Conservation (phyloP, 176 grass and related monocot species). For the Melocanna baccifera region DNA sequence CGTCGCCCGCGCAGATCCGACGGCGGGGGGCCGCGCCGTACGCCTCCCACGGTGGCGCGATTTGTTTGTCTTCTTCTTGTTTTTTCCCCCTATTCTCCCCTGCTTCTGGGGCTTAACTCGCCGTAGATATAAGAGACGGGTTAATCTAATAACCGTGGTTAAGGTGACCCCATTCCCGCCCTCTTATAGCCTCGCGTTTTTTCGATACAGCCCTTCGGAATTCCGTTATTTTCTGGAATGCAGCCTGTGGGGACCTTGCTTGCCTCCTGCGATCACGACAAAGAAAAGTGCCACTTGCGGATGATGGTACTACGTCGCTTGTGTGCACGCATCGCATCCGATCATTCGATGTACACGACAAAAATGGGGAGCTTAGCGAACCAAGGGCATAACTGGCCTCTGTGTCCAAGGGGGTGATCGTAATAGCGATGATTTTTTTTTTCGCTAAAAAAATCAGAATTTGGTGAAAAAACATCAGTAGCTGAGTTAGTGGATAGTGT, state of each 20-base stretch:
- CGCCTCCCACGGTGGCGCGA: slow-evolving; percentile 34
- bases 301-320: not conserved
- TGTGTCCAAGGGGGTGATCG: too few species aligned
- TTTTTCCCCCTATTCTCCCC: not conserved
- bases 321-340: not conserved
- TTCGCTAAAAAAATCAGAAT: too few species aligned
- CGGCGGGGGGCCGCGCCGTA: slow-evolving; percentile 38
- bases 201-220: not conserved
- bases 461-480: too few species aligned
- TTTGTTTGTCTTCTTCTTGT: not conserved
- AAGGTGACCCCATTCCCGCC: not conserved
- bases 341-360: not conserved
- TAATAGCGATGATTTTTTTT: too few species aligned
- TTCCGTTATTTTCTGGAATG: not conserved
- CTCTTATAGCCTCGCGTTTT: slow-evolving; percentile 30
- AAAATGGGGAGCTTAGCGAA: not conserved
- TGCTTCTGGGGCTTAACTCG: slow-evolving; percentile 34
- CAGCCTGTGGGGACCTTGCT: not conserved
- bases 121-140: slow-evolving; percentile 41
- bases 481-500: too few species aligned
- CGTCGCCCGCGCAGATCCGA: slow-evolving; percentile 33
- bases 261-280: slow-evolving; percentile 25
- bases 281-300: not conserved
- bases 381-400: too few species aligned
- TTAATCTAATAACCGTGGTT: slow-evolving; percentile 65